These are phyloP conservation scores for Eragrostis curvula DNA, from an alignment of 176 grass and related monocot species.

Conservation along the genomic window DNA sequence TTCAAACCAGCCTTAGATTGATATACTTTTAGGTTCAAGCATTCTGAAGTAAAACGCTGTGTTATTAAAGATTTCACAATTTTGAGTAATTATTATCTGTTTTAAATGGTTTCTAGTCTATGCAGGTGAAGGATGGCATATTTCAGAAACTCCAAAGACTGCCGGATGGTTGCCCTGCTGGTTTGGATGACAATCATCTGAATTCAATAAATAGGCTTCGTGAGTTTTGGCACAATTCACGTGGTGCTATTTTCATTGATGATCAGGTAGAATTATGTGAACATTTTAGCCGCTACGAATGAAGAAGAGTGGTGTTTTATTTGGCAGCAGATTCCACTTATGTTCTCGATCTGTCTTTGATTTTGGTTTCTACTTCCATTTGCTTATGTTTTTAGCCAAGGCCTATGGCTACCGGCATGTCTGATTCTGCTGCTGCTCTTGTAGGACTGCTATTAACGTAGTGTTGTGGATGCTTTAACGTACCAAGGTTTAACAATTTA, in stretches of 20 bases:
- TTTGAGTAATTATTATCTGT: constrained; percentile 28
- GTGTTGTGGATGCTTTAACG: neutral
- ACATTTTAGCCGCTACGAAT: constrained; percentile 24
- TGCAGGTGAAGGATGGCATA: constrained; percentile 53
- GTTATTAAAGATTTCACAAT: constrained; percentile 21
- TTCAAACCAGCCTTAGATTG: neutral
- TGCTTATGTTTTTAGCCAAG: constrained; percentile 10
- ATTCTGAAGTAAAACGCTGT: constrained; percentile 26
- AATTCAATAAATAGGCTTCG: constrained; percentile 68
- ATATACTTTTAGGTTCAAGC: neutral
- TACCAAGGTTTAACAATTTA: constrained; percentile 22
- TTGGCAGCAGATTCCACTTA: constrained; percentile 9
- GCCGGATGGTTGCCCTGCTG: constrained; percentile 66
- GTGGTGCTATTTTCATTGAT: constrained; percentile 69
- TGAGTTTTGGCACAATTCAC: constrained; percentile 83
- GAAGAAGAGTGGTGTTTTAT: neutral
- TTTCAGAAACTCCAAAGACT: constrained; percentile 64
- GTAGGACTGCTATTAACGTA: constrained; percentile 4
- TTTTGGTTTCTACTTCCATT: constrained; percentile 27
- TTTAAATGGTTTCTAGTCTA: constrained; percentile 34
- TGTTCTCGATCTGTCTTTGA: neutral
- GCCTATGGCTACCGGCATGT: neutral
- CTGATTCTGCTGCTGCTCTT: constrained; percentile 16
- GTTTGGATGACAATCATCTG: constrained; percentile 68
- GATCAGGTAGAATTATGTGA: constrained; percentile 58